A percentile compares a stretch with the other conserved stretches of the same genome.
phyloP scores from a whole-genome alignment of 2,329 filamentous ascomycete species.

The Hymenoscyphus fraxineus region DNA sequence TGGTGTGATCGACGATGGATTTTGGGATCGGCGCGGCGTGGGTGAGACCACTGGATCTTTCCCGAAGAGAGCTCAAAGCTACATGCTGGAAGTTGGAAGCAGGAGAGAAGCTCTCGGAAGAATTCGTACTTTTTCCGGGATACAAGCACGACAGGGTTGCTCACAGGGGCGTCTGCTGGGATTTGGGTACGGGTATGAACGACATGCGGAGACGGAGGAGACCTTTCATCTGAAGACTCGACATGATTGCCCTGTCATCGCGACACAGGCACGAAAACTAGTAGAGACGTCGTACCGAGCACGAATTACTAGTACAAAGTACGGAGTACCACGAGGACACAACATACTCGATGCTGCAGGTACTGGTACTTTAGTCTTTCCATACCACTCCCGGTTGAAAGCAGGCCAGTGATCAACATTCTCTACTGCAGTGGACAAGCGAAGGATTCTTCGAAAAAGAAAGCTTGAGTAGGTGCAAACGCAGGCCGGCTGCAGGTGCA shows the following conservation, averaged over 20 bases:
- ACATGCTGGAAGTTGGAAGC: too few relatives aligned
- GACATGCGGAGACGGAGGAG: not conserved
- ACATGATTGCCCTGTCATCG: not conserved
- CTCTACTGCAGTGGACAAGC: not conserved
- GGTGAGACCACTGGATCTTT: too few relatives aligned
- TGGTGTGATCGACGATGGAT: too few relatives aligned
- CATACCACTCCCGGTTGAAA: not conserved
- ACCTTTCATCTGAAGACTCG: not conserved
- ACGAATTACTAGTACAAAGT: not conserved
- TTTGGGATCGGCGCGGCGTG: too few relatives aligned
- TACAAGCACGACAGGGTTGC: too few relatives aligned
- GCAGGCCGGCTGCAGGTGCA: not conserved
- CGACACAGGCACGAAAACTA: not conserved
- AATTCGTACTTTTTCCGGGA: too few relatives aligned
- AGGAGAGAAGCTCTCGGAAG: too few relatives aligned
- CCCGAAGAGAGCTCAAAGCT: too few relatives aligned
- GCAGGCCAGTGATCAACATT: not conserved
- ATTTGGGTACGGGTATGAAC: not conserved
- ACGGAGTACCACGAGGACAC: not conserved
- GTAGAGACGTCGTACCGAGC: not conserved
- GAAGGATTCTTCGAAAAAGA: not conserved
- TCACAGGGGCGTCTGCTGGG: too few relatives aligned
- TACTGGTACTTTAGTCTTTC: not conserved
- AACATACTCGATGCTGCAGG: not conserved
- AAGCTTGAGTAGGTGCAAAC: not conserved